Evolutionary conservation across 768 basidiomycete species (phyloP), one percentile per base, ranked within the genome.

Genomic region (Rhodotorula kratochvilovae): DNA sequence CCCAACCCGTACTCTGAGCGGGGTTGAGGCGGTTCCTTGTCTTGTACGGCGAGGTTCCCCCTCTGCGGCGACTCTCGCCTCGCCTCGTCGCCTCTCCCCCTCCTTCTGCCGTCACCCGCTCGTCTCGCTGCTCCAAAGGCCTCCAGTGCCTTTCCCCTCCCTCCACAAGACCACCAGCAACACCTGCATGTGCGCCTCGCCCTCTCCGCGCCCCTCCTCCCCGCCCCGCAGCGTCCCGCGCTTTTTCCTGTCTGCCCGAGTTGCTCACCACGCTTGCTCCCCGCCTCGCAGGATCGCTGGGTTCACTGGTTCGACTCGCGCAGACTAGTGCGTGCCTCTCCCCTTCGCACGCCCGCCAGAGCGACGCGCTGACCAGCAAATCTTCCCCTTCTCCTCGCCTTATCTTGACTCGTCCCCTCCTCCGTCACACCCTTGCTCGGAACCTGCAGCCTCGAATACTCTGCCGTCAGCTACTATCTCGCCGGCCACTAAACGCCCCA

Each of bases 281-380:
- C 16, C 51, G n/a, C 67, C 46, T 31, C 25, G 23, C 61, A 68
- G 67, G 67, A 51, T 58, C 36, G 67, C 57, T 51, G 25, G 16
- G 27, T 59, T 43, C 42, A 35, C 19, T 25, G 58, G 58, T 29
- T 35, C 66, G 35, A 71, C 65, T 51, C 70, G 70, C 61, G 23
- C 42, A 48, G 70, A 71, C 43, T 71, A 71, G 70, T 71, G 67
- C 57, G 67, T 68, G n/a, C 35, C 48, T 27, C 50, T 25, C 12
- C 16, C 29, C 27, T 13, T 27, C 8, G 1, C 10, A 4, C 2
- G 3, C 23, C 27, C 42, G 51, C 36, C 23, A 1, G 29, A 13
- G 27, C 50, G 50, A 4, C 36, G 7, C 33, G 23, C 64, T 66
- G 31, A 48, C 35, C 56, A 27, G 35, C 29, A 17, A 45, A 33